Evolutionary conservation across 257 asterid species (phyloP).

Genomic region (Datura wrightii): DNA sequence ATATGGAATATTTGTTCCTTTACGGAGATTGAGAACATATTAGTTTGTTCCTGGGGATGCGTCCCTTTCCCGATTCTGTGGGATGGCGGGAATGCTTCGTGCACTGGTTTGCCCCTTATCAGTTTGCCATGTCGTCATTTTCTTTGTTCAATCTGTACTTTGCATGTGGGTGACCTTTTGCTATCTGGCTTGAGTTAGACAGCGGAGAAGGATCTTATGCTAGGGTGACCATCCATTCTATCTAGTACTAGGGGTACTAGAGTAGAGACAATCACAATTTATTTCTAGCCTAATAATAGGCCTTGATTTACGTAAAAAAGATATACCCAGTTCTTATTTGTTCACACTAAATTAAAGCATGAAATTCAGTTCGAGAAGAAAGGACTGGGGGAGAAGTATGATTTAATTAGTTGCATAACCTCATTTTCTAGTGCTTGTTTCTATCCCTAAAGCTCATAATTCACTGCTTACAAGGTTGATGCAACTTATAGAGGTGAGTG

Average conservation of each 20-base stretch:
- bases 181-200: background rate
- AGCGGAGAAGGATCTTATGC: background rate
- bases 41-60: too few relatives aligned
- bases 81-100: too few relatives aligned
- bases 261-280: background rate
- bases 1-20: background rate
- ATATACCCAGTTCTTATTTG: background rate
- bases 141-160: background rate
- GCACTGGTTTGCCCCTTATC: too few relatives aligned
- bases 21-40: background rate
- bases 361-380: conserved; percentile 2
- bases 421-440: background rate
- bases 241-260: background rate
- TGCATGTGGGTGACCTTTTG: background rate
- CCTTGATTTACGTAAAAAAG: background rate
- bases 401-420: conserved; percentile 5
- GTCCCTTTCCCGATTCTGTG: too few relatives aligned
- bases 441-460: conserved; percentile 7
- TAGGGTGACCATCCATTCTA: background rate
- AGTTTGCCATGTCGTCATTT: background rate
- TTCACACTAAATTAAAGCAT: background rate
- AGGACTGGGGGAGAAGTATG: background rate
- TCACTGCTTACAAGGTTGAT: background rate
- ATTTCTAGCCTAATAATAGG: background rate
- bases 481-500: background rate